phyloP scores from a whole-genome alignment of 768 basidiomycete species.

The Boletus sp. region DNA sequence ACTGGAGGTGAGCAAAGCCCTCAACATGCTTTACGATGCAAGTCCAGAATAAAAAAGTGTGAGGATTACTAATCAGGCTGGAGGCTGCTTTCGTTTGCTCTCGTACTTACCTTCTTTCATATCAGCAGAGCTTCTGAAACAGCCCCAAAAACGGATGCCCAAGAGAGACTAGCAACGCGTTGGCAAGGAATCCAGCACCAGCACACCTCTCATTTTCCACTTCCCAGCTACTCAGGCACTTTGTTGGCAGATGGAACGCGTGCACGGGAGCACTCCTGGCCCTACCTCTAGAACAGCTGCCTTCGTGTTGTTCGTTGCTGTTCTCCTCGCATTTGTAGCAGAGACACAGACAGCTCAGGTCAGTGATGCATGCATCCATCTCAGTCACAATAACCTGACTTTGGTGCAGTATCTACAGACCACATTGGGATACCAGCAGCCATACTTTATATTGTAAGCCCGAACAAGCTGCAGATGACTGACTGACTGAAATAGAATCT shows the following conservation, averaged over 20 bases:
- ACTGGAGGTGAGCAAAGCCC: slow-evolving; percentile 60
- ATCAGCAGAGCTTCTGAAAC: too few species aligned
- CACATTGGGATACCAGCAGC: slow-evolving; percentile 72
- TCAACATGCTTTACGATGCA: slow-evolving; percentile 41
- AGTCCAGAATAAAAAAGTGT: neutral
- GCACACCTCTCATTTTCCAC: neutral
- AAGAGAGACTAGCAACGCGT: too few species aligned
- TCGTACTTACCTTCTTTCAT: too few species aligned
- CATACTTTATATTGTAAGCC: slow-evolving; percentile 83
- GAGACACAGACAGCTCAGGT: slow-evolving; percentile 82
- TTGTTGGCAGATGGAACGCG: slow-evolving; percentile 3
- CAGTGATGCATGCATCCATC: slow-evolving; percentile 9
- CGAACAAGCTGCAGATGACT: neutral
- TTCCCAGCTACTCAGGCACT: neutral
- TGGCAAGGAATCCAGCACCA: neutral
- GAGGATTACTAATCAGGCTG: too few species aligned
- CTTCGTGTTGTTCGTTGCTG: slow-evolving; percentile 52
- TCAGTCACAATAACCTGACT: neutral
- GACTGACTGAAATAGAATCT: neutral
- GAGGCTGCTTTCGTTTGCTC: too few species aligned
- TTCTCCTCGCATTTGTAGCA: slow-evolving; percentile 67
- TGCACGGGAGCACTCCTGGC: neutral
- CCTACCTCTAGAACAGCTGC: slow-evolving; percentile 39
- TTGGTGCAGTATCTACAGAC: slow-evolving; percentile 70
- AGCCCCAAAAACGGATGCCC: too few species aligned